Evolutionary conservation across 495 filamentous ascomycete species (phyloP).

Genomic region (Aspergillus funiculosus): DNA sequence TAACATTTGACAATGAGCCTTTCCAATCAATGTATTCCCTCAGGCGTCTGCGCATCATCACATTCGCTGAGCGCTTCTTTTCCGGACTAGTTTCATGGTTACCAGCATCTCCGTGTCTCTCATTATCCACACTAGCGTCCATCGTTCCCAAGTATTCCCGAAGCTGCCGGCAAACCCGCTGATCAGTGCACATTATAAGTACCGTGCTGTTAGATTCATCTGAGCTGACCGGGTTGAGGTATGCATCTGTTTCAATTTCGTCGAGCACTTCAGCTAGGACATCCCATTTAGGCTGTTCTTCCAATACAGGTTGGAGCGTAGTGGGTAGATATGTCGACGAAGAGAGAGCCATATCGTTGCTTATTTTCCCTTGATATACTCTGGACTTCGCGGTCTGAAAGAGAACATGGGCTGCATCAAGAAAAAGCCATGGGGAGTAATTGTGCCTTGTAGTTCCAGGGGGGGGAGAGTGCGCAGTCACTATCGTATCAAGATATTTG

Average conservation of each 20-base stretch:
- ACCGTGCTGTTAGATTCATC: conserved; percentile 88
- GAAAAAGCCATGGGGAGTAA: conserved; percentile 93
- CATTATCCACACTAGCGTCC: conserved; percentile 61
- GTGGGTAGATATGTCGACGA: conserved; percentile 48
- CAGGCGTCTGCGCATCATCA: conserved; percentile 84
- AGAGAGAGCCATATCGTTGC: conserved; percentile 34
- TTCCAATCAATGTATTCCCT: conserved; percentile 93
- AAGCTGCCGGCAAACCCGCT: conserved; percentile 80
- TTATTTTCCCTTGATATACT: conserved; percentile 72
- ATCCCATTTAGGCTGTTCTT: conserved; percentile 93
- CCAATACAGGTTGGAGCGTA: conserved; percentile 78
- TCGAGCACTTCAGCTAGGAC: conserved; percentile 78
- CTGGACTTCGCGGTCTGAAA: conserved; percentile 85
- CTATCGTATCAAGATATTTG: conserved; percentile 88
- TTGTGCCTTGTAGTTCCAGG: conserved; percentile 82
- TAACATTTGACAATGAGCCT: conserved; percentile 77
- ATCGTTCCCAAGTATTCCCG: conserved; percentile 88
- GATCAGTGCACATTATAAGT: conserved; percentile 91
- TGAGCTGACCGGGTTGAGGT: conserved; percentile 66
- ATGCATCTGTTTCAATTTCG: conserved; percentile 89
- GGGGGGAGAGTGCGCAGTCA: conserved; percentile 81
- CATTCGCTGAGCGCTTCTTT: conserved; percentile 62
- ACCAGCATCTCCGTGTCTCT: conserved; percentile 19
- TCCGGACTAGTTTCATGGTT: conserved; percentile 39
- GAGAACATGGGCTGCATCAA: conserved; percentile 90